Evolutionary conservation across 1,284 basidiomycete genomes (phyloP).

Genomic region (Boletellus sp.): DNA sequence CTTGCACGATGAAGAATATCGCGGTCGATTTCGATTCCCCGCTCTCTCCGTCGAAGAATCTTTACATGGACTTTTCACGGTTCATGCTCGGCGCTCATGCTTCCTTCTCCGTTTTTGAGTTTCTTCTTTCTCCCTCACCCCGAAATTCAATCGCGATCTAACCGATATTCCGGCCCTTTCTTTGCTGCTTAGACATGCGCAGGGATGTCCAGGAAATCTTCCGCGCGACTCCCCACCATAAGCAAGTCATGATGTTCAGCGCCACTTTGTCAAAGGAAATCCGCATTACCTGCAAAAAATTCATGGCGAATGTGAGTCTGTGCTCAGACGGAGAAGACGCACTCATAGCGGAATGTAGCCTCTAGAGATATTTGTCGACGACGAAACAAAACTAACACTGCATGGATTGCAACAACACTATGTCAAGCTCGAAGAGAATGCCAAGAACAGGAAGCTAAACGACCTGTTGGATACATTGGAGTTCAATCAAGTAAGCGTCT

Average conservation of each 20-base stretch:
- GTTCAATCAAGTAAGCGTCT: slow-evolving; percentile 85
- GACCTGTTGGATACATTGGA: slow-evolving; percentile 95
- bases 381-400: slow-evolving; percentile 97
- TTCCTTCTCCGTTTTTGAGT: slow-evolving; percentile 30
- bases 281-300: slow-evolving; percentile 97
- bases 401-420: slow-evolving; percentile 99
- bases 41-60: slow-evolving; percentile 15
- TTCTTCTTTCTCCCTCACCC: slow-evolving; percentile 50
- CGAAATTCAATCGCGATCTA: slow-evolving; percentile 48
- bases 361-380: slow-evolving; percentile 99
- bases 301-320: slow-evolving; percentile 93
- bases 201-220: slow-evolving; percentile 99
- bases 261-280: slow-evolving; percentile 98
- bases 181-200: slow-evolving; percentile 86
- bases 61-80: slow-evolving; percentile 14
- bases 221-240: slow-evolving; percentile 98
- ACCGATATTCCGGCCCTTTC: slow-evolving; percentile 48
- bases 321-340: neutral
- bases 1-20: slow-evolving; percentile 28
- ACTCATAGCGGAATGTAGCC: slow-evolving; percentile 55
- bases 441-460: slow-evolving; percentile 98
- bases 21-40: slow-evolving; percentile 16
- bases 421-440: slow-evolving; percentile 91
- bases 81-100: slow-evolving; percentile 12
- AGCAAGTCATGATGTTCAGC: slow-evolving; percentile 99